Evolutionary conservation across 2,329 filamentous ascomycete genomes (phyloP), one percentile per base, ranked within the genome.

Genomic region (Metarhizium anisopliae): DNA sequence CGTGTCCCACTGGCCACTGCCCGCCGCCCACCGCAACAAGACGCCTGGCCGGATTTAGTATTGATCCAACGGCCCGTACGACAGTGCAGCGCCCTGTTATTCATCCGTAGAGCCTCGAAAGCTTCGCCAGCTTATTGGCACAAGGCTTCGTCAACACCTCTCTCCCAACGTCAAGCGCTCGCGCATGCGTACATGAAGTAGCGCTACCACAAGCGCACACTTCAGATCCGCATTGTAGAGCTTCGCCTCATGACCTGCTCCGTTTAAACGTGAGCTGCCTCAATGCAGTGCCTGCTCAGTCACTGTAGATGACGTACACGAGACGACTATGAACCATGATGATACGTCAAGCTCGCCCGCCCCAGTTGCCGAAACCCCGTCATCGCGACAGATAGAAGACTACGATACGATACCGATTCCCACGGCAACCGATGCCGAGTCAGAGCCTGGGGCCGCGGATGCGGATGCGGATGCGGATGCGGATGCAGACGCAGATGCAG

Each of bases 251-350:
- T 67, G 66, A 63, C 55, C 56, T 55, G 51, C 52, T 42, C 53
- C 38, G 36, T 35, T n/a, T 56, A 52, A 61, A 30, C 56, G 51
- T 50, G 51, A 55, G 59, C 64, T 68, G 67, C 67, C 63, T 61
- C 62, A 42, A 65, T 68, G 67, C 63, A 63, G 62, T 60, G 59
- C 59, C 59, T 61, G 60, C 65, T 64, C 63, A 56, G 58, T 57
- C 62, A 55, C 61, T 62, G 59, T 65, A 63, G 61, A 70, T 69
- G 69, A 68, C 66, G 65, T 51, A 53, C 47, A 20, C 67, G 59
- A 62, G 60, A 62, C 68, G 66, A 75, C 73, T 72, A 79, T 79
- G 77, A 78, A 72, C 76, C 67, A 79, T 77, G 77, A 78, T 71
- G 32, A 67, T 71, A 68, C 71, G 66, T 66, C 74, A 65, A 71